phyloP scores from a whole-genome alignment of 2,329 filamentous ascomycete genomes.

The Neocucurbitaria cava region DNA sequence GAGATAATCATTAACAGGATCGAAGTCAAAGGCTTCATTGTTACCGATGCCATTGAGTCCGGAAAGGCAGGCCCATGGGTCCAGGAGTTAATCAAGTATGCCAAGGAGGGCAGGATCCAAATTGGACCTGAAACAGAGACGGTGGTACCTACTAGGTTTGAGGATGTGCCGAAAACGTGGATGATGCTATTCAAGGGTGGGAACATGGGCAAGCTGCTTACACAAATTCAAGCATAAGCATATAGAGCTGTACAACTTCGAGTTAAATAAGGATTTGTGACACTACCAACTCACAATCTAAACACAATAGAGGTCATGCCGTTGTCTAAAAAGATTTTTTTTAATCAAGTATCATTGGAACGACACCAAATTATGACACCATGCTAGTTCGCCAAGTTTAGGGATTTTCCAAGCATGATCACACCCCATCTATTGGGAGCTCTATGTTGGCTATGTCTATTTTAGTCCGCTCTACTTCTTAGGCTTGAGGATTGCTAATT shows the following conservation, averaged over 20 bases:
- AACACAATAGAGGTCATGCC: too few relatives aligned
- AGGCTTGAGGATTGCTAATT: too few relatives aligned
- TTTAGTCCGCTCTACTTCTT: too few relatives aligned
- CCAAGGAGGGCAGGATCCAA: constrained; percentile 56
- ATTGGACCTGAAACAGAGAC: constrained; percentile 56
- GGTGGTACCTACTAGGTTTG: constrained; percentile 55
- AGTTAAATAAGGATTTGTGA: background rate
- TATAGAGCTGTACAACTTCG: background rate
- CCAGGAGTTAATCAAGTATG: constrained; percentile 29
- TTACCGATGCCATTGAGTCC: constrained; percentile 47
- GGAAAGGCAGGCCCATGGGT: constrained; percentile 38
- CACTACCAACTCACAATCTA: too few relatives aligned
- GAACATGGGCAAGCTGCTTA: constrained; percentile 58
- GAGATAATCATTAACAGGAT: constrained; percentile 53
- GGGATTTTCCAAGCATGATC: too few relatives aligned
- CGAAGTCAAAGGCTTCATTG: constrained; percentile 54
- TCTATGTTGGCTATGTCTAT: too few relatives aligned
- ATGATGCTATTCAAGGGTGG: constrained; percentile 55
- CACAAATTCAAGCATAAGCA: constrained; percentile 35
- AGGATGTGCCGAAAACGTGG: constrained; percentile 59
- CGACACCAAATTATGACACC: too few relatives aligned
- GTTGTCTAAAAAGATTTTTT: too few relatives aligned
- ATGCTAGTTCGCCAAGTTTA: too few relatives aligned
- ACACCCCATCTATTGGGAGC: too few relatives aligned
- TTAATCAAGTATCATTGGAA: too few relatives aligned